A percentile compares a stretch with the other conserved stretches of the same genome.
Evolutionary conservation across 768 basidiomycete species (phyloP).

Genomic region (Pholiota microspora): DNA sequence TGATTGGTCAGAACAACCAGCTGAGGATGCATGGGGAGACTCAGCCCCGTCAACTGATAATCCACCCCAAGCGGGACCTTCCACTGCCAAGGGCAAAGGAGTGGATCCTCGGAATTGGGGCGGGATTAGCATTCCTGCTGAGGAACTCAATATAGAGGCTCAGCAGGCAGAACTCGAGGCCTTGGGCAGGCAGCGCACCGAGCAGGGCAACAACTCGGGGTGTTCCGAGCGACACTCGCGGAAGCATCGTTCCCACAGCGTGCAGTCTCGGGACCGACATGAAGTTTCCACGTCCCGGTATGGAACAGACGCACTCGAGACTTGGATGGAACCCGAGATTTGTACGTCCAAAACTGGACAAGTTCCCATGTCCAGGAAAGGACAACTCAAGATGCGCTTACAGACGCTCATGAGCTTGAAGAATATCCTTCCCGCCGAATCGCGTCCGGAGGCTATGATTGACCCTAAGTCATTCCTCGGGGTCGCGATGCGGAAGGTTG

Average conservation of each 20-base stretch:
- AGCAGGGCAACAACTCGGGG: no score
- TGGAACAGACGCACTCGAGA: no score
- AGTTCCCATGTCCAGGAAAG: neutral
- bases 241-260: no score
- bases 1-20: neutral
- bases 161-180: slow-evolving; percentile 6
- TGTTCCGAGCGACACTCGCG: no score
- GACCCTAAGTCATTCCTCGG: neutral
- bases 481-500: neutral
- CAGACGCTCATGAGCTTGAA: neutral
- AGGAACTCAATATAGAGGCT: slow-evolving; percentile 15
- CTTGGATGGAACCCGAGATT: no score
- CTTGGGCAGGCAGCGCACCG: no score
- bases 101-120: slow-evolving; percentile 25
- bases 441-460: neutral
- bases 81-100: slow-evolving; percentile 20
- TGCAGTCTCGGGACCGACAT: no score
- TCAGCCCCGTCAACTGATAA: no score
- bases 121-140: slow-evolving; percentile 8
- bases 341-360: no score
- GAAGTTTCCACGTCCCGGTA: no score
- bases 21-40: no score
- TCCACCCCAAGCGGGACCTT: slow-evolving; percentile 6
- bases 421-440: neutral
- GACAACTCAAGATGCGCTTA: neutral